phyloP scores from a whole-genome alignment of 192 early-diverging fungal species.

The Coemansia sp. region DNA sequence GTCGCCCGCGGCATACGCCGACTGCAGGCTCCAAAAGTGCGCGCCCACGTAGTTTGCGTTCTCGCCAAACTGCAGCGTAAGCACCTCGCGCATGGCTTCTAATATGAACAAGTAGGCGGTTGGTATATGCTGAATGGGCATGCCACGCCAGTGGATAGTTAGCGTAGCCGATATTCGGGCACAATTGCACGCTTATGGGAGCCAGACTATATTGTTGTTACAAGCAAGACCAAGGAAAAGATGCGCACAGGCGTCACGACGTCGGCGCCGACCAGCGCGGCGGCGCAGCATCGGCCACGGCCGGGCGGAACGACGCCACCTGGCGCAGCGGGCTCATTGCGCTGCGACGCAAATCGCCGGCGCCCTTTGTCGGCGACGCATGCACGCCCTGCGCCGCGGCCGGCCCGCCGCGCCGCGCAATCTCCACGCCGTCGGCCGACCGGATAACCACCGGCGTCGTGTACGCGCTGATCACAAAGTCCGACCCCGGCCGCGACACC shows the following conservation, averaged over 20 bases:
- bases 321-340: slow-evolving; percentile 42
- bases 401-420: slow-evolving; percentile 31
- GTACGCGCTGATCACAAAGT: slow-evolving; percentile 51
- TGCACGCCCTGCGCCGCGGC: slow-evolving; percentile 5
- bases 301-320: slow-evolving; percentile 10
- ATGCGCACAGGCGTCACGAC: not conserved
- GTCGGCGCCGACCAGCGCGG: slow-evolving; percentile 8
- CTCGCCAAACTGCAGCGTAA: slow-evolving; percentile 91
- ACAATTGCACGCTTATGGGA: slow-evolving; percentile 24
- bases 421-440: slow-evolving; percentile 48
- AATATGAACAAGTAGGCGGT: slow-evolving; percentile 27
- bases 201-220: slow-evolving; percentile 4
- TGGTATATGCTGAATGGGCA: no score
- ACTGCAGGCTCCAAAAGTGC: slow-evolving; percentile 84
- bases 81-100: slow-evolving; percentile 86
- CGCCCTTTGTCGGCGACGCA: slow-evolving; percentile 42
- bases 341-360: slow-evolving; percentile 22
- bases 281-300: slow-evolving; percentile 1
- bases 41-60: slow-evolving; percentile 81
- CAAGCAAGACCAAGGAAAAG: slow-evolving; percentile 3
- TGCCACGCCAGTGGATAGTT: no score
- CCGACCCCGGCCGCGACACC: slow-evolving; percentile 30
- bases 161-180: slow-evolving; percentile 19
- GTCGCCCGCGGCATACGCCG: slow-evolving; percentile 51
- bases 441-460: slow-evolving; percentile 49